Conservation (phyloP, 225 moss, liverwort and hornwort species). For the Anthoceros angustus region DNA sequence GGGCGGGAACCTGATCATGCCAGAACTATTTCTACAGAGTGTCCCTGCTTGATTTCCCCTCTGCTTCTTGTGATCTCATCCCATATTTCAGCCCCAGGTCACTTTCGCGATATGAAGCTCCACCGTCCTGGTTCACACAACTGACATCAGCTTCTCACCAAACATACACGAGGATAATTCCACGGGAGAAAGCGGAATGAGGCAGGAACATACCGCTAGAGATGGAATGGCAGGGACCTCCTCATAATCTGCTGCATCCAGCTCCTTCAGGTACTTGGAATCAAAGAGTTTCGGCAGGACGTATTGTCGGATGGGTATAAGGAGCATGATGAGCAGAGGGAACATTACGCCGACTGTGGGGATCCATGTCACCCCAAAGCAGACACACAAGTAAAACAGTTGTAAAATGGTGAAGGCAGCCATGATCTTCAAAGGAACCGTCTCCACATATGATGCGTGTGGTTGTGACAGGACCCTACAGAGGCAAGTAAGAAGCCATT, state of each 20-base stretch:
- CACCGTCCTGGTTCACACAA: neutral
- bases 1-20: neutral
- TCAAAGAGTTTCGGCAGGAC: slow-evolving; percentile 35
- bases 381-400: slow-evolving; percentile 40
- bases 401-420: slow-evolving; percentile 49
- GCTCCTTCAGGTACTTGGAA: slow-evolving; percentile 29
- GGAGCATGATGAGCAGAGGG: slow-evolving; percentile 52
- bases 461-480: slow-evolving; percentile 36
- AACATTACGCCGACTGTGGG: slow-evolving; percentile 55
- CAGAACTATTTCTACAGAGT: neutral
- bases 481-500: neutral
- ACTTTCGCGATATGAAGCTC: neutral
- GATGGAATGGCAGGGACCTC: slow-evolving; percentile 22
- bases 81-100: neutral
- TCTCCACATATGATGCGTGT: slow-evolving; percentile 33
- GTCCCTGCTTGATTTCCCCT: neutral
- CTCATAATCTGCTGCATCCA: slow-evolving; percentile 52
- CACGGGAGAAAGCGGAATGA: too few relatives aligned
- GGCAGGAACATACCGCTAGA: slow-evolving; percentile 6
- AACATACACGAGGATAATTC: neutral
- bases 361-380: slow-evolving; percentile 62
- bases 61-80: neutral
- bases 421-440: slow-evolving; percentile 50
- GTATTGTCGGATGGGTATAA: slow-evolving; percentile 54
- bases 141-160: neutral